A percentile compares a stretch with the other conserved stretches of the same genome.
Conservation (phyloP, 257 asterid genomes). For the Solanum lycopersicoides region DNA sequence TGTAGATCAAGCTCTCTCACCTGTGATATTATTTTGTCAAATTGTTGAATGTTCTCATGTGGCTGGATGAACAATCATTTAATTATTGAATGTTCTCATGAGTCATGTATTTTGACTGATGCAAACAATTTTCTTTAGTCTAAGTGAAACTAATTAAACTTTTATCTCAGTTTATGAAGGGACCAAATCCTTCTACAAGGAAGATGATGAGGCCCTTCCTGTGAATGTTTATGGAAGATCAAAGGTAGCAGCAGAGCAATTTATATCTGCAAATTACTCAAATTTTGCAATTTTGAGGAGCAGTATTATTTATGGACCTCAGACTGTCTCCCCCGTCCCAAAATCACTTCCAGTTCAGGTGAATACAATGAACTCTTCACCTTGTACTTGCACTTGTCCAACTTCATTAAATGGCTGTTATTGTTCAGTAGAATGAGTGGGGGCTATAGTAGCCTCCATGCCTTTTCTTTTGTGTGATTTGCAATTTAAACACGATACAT, state of each 20-base stretch:
- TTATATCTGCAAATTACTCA: constrained; percentile 40
- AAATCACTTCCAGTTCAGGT: constrained; percentile 97
- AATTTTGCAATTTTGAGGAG: constrained; percentile 84
- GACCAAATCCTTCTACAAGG: constrained; percentile 75
- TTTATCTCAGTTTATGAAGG: constrained; percentile 80
- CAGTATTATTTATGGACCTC: constrained; percentile 94
- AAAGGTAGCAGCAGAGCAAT: constrained; percentile 78
- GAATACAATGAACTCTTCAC: neutral
- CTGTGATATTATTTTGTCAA: neutral
- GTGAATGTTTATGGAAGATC: constrained; percentile 92
- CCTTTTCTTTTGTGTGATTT: neutral
- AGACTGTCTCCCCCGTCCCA: constrained; percentile 72
- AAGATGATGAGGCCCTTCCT: constrained; percentile 80
- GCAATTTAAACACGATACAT: neutral
- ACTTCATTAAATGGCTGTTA: neutral
- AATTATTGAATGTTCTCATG: neutral
- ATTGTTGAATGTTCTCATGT: neutral
- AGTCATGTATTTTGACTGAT: neutral
- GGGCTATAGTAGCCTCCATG: neutral
- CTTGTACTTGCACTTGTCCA: neutral
- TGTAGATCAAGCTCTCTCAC: neutral
- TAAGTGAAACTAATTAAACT: constrained; percentile 3
- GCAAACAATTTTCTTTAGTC: neutral
- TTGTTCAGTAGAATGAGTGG: neutral
- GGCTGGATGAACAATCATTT: neutral